Evolutionary conservation across 164 flowering plant genomes (phyloP).

Genomic region (Magnolia sinica): DNA sequence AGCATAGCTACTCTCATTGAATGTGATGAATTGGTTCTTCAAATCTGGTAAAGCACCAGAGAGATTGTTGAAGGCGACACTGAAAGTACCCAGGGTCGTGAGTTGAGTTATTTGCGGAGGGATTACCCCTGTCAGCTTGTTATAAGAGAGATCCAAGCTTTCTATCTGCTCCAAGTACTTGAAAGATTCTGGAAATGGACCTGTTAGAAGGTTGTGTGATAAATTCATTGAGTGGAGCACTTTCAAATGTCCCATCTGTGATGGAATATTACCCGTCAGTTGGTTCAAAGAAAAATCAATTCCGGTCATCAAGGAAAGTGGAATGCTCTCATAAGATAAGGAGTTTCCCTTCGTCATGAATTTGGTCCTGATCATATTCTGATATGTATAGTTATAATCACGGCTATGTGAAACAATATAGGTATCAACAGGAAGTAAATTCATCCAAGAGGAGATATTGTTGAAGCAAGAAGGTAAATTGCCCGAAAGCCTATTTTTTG

Average conservation of each 20-base stretch:
- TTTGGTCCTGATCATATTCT: too few species aligned
- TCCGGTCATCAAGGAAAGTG: not conserved
- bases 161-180: not conserved
- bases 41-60: not conserved
- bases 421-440: not conserved
- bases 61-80: conserved; percentile 3
- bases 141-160: conserved; percentile 5
- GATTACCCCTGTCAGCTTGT: not conserved
- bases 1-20: not conserved
- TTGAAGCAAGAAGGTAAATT: not conserved
- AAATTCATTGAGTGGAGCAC: conserved; percentile 5
- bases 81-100: not conserved
- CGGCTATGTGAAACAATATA: too few species aligned
- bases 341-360: not conserved
- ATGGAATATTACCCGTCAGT: conserved; percentile 3
- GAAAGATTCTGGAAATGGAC: conserved; percentile 4
- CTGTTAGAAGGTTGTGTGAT: not conserved
- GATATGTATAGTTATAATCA: too few species aligned
- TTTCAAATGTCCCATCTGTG: not conserved
- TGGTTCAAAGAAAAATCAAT: conserved; percentile 6
- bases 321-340: not conserved
- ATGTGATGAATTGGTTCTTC: not conserved
- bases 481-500: not conserved
- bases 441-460: not conserved
- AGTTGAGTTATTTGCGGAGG: not conserved